Base-by-base conservation (phyloP, 768 basidiomycete genomes). In the Rubroboletus pulcherrimus region DNA sequence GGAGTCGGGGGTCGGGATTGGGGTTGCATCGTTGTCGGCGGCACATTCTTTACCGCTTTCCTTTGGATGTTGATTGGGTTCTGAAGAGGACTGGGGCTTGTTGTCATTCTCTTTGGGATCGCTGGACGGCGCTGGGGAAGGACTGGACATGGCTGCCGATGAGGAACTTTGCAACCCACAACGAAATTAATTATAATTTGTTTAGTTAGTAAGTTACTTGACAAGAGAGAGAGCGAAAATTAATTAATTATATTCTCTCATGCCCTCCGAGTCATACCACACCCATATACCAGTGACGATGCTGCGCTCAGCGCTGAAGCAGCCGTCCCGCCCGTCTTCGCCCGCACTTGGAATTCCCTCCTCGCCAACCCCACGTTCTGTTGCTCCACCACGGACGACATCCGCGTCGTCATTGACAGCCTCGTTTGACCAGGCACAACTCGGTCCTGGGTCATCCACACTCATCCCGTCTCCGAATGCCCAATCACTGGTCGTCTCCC, bases 241-340 rank as follows among this genome's bases (percentile, higher is more conserved):
- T 56, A 54, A 26, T 55, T 58, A 29, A 35, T 4, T n/a, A 17
- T 33, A 49, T 44, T 52, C 49, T 49, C 1, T 30, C 7, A 48
- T 55, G 43, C 34, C 44, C 7, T 26, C 35, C n/a, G 48, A 57
- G 44, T 31, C 41, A 10, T 45, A 58, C 12, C 61, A 63, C 26
- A 57, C 59, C 0, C 56, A 66, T 37, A 43, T 53, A 19, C 55
- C 64, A 34, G 11, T 52, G 15, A 38, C 54, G 8, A 53, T 75
- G 29, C 74, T 82, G 11, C 79, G 83, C 51, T 81, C 82, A 5
- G 83, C 83, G 17, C 73, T 85, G 63, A 85, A 84, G 66, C 75
- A 77, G 46, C 44, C 71, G 0, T 70, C 75, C 26, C 59, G 63
- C 55, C 62, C 62, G 0, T 58, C 68, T 2, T 67, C 68, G 2